These are phyloP conservation scores for Trichoderma koningiopsis DNA, from an alignment of 2,329 filamentous ascomycete genomes.

Conservation along the genomic window DNA sequence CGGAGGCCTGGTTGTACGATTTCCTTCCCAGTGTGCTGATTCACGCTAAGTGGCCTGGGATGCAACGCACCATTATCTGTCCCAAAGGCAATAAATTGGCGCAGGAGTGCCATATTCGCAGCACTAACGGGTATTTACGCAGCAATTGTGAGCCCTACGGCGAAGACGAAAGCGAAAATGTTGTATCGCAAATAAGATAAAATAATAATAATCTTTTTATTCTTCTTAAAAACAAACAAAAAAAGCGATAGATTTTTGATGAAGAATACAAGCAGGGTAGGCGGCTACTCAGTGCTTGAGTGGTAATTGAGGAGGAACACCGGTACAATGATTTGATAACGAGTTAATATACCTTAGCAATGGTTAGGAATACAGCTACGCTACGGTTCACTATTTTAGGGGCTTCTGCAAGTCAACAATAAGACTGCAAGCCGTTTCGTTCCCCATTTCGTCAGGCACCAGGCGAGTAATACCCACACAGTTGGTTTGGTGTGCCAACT, in stretches of 20 bases:
- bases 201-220: not conserved
- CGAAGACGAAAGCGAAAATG: no score
- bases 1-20: not conserved
- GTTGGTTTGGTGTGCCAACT: not conserved
- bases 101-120: not conserved
- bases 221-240: no score
- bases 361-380: not conserved
- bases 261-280: not conserved
- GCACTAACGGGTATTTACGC: not conserved
- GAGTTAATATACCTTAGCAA: not conserved
- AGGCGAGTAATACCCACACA: not conserved
- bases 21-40: not conserved
- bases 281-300: not conserved
- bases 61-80: constrained; percentile 22
- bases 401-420: not conserved
- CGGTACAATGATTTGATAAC: not conserved
- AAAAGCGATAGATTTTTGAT: not conserved
- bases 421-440: not conserved
- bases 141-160: not conserved
- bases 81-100: constrained; percentile 22
- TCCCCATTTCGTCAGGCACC: not conserved
- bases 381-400: not conserved
- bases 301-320: not conserved
- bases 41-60: not conserved
- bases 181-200: not conserved